These are phyloP conservation scores for Pseudozyma sp. DNA, from an alignment of 1,284 basidiomycete species.

Conservation along the genomic window DNA sequence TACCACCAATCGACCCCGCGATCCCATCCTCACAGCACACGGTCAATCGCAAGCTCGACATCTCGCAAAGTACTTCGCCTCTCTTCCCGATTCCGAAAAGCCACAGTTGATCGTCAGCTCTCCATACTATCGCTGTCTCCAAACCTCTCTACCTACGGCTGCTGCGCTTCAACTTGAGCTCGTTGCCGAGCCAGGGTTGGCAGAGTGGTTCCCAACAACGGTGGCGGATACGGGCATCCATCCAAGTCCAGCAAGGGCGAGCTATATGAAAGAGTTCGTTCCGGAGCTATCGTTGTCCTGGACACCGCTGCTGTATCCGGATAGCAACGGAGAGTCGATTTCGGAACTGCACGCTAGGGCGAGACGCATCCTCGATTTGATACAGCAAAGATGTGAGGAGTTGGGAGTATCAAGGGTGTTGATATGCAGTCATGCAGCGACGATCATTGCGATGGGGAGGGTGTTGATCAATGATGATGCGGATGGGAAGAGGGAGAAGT, in stretches of 20 bases:
- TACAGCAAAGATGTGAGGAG: constrained; percentile 44
- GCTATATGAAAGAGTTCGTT: constrained; percentile 79
- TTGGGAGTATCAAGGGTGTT: constrained; percentile 73
- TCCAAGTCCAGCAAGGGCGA: constrained; percentile 44
- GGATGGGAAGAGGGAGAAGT: constrained; percentile 65
- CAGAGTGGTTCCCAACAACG: constrained; percentile 86
- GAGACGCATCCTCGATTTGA: constrained; percentile 72
- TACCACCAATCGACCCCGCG: constrained; percentile 78
- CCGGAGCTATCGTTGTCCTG: constrained; percentile 71
- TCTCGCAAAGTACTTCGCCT: constrained; percentile 76
- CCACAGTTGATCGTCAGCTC: constrained; percentile 77
- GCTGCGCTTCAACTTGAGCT: constrained; percentile 77
- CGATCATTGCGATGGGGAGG: constrained; percentile 78
- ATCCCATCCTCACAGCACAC: constrained; percentile 81
- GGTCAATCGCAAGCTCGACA: constrained; percentile 83
- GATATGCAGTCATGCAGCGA: constrained; percentile 83
- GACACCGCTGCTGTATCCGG: constrained; percentile 76
- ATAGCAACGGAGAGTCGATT: constrained; percentile 79
- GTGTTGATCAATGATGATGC: constrained; percentile 73
- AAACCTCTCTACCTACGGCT: constrained; percentile 79
- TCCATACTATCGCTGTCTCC: constrained; percentile 80
- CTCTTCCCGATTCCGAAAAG: constrained; percentile 76
- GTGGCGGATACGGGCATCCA: constrained; percentile 72
- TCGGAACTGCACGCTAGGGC: constrained; percentile 76
- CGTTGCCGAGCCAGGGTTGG: constrained; percentile 80